Evolutionary conservation across 805 yeast species (phyloP).

Genomic region (Yarrowia divulgata): DNA sequence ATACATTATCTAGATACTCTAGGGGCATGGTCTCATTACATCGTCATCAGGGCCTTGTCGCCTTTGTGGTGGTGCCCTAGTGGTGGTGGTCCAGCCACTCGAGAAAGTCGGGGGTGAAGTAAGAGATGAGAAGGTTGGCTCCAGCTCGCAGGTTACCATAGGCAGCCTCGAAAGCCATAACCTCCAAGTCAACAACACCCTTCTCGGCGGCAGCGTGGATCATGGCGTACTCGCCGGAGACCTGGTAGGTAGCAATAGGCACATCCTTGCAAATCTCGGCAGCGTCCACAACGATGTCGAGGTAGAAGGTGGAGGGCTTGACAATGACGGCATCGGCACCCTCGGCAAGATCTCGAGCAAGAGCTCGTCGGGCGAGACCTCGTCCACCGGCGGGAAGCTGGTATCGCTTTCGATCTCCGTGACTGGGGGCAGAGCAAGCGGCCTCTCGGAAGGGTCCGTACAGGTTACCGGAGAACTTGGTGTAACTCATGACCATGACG

Average conservation of each 20-base stretch:
- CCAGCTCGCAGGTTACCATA: conserved; percentile 95
- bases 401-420: conserved; percentile 91
- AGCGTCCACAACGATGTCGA: conserved; percentile 91
- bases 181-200: conserved; percentile 85
- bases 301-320: conserved; percentile 94
- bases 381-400: conserved; percentile 93
- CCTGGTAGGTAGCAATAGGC: conserved; percentile 95
- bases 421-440: conserved; percentile 87
- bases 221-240: conserved; percentile 97
- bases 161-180: conserved; percentile 81
- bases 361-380: conserved; percentile 93
- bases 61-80: conserved; percentile 11
- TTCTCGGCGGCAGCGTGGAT: conserved; percentile 97
- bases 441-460: conserved; percentile 99
- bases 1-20: conserved; percentile 9
- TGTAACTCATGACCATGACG: conserved; percentile 88
- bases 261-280: conserved; percentile 78
- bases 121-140: conserved; percentile 87
- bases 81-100: conserved; percentile 70
- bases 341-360: conserved; percentile 82
- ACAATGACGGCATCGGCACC: conserved; percentile 97
- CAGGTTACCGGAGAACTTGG: conserved; percentile 86
- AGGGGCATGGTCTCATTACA: conserved; percentile 29
- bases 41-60: conserved; percentile 6
- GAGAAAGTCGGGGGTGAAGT: conserved; percentile 93